These are phyloP conservation scores for Monosporascus ibericus DNA, from an alignment of 2,329 filamentous ascomycete species.

Conservation along the genomic window DNA sequence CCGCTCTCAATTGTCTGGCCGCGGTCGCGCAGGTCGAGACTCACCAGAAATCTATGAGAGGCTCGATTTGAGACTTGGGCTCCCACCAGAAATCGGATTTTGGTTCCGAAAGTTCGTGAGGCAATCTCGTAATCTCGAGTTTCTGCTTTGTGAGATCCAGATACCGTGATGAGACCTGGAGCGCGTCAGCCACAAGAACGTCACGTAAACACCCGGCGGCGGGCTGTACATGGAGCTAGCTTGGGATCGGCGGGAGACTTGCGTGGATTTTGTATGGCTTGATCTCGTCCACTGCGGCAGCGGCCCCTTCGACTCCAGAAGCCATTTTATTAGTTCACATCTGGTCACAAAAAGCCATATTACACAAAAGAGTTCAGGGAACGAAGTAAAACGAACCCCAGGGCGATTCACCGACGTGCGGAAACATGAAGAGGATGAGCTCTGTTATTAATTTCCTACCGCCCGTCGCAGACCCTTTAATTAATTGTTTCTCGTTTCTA, in stretches of 20 bases:
- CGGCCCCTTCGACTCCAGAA: conserved; percentile 20
- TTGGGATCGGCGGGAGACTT: conserved; percentile 24
- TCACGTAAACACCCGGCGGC: too few relatives aligned
- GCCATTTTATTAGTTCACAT: conserved; percentile 13
- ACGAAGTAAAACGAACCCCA: too few relatives aligned
- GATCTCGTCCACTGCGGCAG: conserved; percentile 33
- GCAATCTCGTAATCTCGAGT: conserved; percentile 59
- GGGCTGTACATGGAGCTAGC: neutral
- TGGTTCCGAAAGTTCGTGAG: conserved; percentile 47
- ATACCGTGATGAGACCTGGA: conserved; percentile 61
- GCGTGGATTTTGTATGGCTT: conserved; percentile 54
- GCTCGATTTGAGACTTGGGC: conserved; percentile 56
- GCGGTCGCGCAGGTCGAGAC: conserved; percentile 11
- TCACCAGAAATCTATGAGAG: conserved; percentile 60
- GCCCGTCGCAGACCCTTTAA: conserved; percentile 8
- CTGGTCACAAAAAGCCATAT: conserved; percentile 1
- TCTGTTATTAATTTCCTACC: conserved; percentile 2
- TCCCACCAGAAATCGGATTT: conserved; percentile 49
- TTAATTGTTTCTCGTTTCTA: conserved; percentile 21
- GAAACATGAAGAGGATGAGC: neutral
- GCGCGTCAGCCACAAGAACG: conserved; percentile 20
- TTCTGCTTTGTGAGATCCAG: conserved; percentile 62
- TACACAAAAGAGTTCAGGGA: conserved; percentile 4
- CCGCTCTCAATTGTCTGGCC: conserved; percentile 1
- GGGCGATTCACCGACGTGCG: too few relatives aligned